phyloP scores from a whole-genome alignment of 768 basidiomycete species.

The Amanita polypyramis region DNA sequence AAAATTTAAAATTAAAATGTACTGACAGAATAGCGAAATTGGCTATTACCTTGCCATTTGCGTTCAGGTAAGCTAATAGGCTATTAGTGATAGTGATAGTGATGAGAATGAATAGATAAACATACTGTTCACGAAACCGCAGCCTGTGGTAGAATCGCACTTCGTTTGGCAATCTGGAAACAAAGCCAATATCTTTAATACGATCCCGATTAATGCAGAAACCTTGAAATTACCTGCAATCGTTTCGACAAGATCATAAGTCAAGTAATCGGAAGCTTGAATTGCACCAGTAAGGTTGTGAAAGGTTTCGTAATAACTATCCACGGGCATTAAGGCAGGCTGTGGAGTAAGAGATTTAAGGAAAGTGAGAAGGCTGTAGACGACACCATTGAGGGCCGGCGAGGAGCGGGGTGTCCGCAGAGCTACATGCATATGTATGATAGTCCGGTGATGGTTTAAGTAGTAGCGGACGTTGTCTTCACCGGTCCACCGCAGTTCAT shows the following conservation, averaged over 20 bases:
- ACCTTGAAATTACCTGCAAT: constrained; percentile 21
- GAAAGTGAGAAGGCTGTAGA: constrained; percentile 26
- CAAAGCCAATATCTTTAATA: neutral
- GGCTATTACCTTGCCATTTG: constrained; percentile 29
- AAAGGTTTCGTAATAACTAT: constrained; percentile 30
- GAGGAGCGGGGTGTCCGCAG: neutral
- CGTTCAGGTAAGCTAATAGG: constrained; percentile 30
- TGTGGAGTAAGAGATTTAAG: constrained; percentile 26
- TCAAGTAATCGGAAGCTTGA: constrained; percentile 29
- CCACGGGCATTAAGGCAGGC: constrained; percentile 13
- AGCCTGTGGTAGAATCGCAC: constrained; percentile 30
- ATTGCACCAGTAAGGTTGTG: constrained; percentile 30
- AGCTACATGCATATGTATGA: too few species aligned
- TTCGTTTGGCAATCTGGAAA: constrained; percentile 31
- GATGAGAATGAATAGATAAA: neutral
- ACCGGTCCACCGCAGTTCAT: too few species aligned
- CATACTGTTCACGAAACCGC: constrained; percentile 34
- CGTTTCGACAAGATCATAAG: constrained; percentile 34
- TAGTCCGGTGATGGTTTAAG: too few species aligned
- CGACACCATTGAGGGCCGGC: constrained; percentile 15
- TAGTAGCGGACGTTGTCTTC: too few species aligned
- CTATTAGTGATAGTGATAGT: neutral
- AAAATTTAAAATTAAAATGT: neutral
- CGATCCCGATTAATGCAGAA: neutral
- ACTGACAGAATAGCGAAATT: neutral